Evolutionary conservation across 306 rosid species (phyloP).

Genomic region (Lablab purpureus): DNA sequence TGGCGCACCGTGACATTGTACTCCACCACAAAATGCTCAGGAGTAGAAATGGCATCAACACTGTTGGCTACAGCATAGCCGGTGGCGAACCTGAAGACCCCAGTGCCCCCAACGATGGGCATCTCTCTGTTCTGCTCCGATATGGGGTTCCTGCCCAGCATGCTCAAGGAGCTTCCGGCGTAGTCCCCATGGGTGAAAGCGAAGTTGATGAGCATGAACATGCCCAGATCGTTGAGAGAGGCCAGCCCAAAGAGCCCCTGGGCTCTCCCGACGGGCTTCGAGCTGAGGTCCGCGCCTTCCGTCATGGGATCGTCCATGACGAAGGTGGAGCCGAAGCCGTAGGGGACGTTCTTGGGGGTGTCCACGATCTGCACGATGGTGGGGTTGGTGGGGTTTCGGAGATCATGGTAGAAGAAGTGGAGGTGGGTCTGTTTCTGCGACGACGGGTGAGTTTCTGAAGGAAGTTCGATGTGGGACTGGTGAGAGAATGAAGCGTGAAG

Average conservation of each 20-base stretch:
- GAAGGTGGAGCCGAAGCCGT: conserved; percentile 43
- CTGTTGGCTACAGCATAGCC: conserved; percentile 48
- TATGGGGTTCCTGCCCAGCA: conserved; percentile 46
- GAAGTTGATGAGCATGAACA: conserved; percentile 45
- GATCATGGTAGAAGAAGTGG: conserved; percentile 50
- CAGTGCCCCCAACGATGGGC: conserved; percentile 53
- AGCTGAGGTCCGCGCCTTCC: conserved; percentile 41
- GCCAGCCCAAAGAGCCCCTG: conserved; percentile 46
- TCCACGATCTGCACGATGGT: conserved; percentile 33
- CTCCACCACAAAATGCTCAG: conserved; percentile 50
- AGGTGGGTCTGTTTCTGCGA: conserved; percentile 5
- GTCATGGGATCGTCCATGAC: conserved; percentile 50
- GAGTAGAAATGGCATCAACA: conserved; percentile 42
- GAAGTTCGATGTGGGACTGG: conserved; percentile 37
- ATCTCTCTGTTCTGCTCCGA: conserved; percentile 39
- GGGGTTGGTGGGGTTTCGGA: conserved; percentile 11
- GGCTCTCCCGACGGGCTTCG: conserved; percentile 48
- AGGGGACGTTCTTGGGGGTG: conserved; percentile 12
- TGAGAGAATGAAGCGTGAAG: neutral
- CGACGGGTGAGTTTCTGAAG: neutral
- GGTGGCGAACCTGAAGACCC: conserved; percentile 44
- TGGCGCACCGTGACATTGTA: conserved; percentile 41
- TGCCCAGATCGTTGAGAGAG: conserved; percentile 41
- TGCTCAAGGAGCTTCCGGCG: conserved; percentile 45
- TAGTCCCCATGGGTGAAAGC: conserved; percentile 22